A percentile compares a stretch with the other conserved stretches of the same genome.
phyloP scores from a whole-genome alignment of 2,329 filamentous ascomycete genomes.

The Xylaria sp. region DNA sequence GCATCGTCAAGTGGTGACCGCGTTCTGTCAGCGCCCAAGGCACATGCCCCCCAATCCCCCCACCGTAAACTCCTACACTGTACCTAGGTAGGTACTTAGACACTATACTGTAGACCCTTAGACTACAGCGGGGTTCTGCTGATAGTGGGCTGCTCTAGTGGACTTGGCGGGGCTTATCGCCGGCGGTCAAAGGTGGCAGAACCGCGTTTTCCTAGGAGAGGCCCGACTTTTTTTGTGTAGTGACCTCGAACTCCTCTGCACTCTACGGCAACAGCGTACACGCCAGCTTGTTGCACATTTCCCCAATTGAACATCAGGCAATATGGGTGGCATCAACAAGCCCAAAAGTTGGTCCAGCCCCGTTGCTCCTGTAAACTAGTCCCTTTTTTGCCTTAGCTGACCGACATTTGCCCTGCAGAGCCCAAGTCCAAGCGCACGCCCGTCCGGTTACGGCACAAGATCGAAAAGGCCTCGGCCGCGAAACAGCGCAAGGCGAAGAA shows the following conservation, averaged over 20 bases:
- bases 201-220: conserved; percentile 28
- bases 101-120: background rate
- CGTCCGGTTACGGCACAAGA: conserved; percentile 91
- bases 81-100: background rate
- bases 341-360: conserved; percentile 38
- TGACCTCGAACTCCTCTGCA: conserved; percentile 1
- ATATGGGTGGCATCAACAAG: conserved; percentile 43
- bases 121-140: conserved; percentile 26
- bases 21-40: no score
- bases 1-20: conserved; percentile 4
- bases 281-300: background rate
- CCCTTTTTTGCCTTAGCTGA: background rate
- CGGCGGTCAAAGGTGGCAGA: conserved; percentile 37
- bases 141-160: conserved; percentile 26
- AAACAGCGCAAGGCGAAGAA: conserved; percentile 93
- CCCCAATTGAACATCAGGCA: conserved; percentile 3
- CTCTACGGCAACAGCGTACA: background rate
- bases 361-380: background rate
- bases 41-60: no score
- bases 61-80: no score
- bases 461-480: conserved; percentile 86
- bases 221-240: conserved; percentile 34
- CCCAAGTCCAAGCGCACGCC: conserved; percentile 93
- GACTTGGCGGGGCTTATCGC: conserved; percentile 30
- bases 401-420: conserved; percentile 57